phyloP scores from a whole-genome alignment of 1,284 basidiomycete genomes.

The Inonotus hispidus region DNA sequence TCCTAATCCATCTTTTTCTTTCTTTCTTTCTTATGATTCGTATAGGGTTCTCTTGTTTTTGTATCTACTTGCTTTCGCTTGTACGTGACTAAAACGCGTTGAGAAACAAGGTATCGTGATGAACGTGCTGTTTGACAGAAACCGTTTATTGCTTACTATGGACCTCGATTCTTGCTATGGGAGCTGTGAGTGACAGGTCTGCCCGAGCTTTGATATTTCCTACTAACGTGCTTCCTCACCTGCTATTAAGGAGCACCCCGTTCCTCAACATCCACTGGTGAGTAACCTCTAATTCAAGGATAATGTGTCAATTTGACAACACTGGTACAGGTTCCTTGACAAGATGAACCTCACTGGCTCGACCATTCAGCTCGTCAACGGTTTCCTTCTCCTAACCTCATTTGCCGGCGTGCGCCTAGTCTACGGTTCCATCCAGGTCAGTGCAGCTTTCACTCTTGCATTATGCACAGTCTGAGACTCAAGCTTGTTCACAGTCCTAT shows the following conservation, averaged over 20 bases:
- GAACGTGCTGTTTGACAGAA: conserved; percentile 36
- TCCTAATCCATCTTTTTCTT: conserved; percentile 1
- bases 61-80: conserved; percentile 54
- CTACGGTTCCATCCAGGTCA: conserved; percentile 59
- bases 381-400: conserved; percentile 49
- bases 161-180: conserved; percentile 67
- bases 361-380: conserved; percentile 59
- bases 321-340: conserved; percentile 56
- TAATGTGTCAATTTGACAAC: not conserved
- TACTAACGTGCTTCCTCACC: conserved; percentile 17
- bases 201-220: not conserved
- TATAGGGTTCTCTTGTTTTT: conserved; percentile 50
- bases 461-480: conserved; percentile 22
- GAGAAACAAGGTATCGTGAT: not conserved
- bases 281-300: conserved; percentile 6
- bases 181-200: conserved; percentile 46
- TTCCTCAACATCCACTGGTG: conserved; percentile 77
- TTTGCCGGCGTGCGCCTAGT: conserved; percentile 62
- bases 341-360: conserved; percentile 68
- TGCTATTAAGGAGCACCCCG: conserved; percentile 55
- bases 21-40: not conserved
- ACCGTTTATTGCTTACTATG: conserved; percentile 72
- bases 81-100: conserved; percentile 36
- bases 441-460: not conserved
- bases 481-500: conserved; percentile 41